These are phyloP conservation scores for Tubosaeta sp. DNA, from an alignment of 768 basidiomycete genomes.

Conservation along the genomic window DNA sequence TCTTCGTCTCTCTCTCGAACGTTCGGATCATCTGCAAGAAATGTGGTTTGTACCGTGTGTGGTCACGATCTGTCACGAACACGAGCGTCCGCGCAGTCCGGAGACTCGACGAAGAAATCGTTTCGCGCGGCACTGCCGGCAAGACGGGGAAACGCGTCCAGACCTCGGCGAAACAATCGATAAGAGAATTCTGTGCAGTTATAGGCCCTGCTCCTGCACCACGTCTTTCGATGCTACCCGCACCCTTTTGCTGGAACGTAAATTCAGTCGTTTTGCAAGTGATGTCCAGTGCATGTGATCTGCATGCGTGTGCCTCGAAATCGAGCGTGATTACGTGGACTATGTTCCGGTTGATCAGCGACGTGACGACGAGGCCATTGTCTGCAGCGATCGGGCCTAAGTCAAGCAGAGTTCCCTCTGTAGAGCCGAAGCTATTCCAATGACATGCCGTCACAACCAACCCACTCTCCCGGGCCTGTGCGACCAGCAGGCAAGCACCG, in stretches of 20 bases:
- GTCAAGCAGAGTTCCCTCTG: slow-evolving; percentile 39
- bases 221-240: slow-evolving; percentile 35
- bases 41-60: slow-evolving; percentile 36
- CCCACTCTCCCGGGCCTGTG: slow-evolving; percentile 17
- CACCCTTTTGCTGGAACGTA: slow-evolving; percentile 45
- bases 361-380: no score
- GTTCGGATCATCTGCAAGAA: slow-evolving; percentile 41
- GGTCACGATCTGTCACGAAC: slow-evolving; percentile 41
- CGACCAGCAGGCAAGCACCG: slow-evolving; percentile 46
- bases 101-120: slow-evolving; percentile 33
- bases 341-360: slow-evolving; percentile 23
- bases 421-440: slow-evolving; percentile 53
- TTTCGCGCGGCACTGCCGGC: slow-evolving; percentile 46
- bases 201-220: neutral
- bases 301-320: slow-evolving; percentile 24
- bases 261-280: slow-evolving; percentile 54
- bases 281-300: slow-evolving; percentile 47
- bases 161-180: slow-evolving; percentile 54
- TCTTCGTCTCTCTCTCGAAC: slow-evolving; percentile 49
- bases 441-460: slow-evolving; percentile 42
- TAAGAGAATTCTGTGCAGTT: slow-evolving; percentile 44
- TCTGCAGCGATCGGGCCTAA: slow-evolving; percentile 21
- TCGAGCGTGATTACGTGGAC: slow-evolving; percentile 44
- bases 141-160: slow-evolving; percentile 61
- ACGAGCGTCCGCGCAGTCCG: slow-evolving; percentile 35